Percentiles rank a stretch among this genome's conserved stretches.
Conservation (phyloP, 192 early-diverging fungal species). For the Linnemannia exigua region DNA sequence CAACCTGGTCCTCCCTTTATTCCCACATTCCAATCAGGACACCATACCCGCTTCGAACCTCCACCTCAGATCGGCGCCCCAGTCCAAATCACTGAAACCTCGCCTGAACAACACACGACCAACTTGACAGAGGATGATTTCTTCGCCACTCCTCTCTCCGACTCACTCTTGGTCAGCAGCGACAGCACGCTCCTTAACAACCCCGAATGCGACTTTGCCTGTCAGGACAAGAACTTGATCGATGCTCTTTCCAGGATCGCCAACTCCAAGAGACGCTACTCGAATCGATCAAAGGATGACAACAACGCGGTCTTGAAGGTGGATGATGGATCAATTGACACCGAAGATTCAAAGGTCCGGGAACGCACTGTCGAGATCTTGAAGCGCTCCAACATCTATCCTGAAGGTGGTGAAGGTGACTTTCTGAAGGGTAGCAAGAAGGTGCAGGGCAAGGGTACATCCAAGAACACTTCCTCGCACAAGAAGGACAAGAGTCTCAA, state of each 20-base stretch:
- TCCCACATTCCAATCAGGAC: constrained; percentile 33
- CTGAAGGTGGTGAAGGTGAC: constrained; percentile 1
- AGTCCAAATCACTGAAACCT: not conserved
- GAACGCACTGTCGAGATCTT: constrained; percentile 26
- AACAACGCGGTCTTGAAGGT: not conserved
- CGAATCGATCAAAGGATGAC: not conserved
- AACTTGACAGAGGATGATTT: not conserved
- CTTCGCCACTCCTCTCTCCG: not conserved
- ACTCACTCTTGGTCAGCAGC: not conserved
- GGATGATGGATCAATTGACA: not conserved
- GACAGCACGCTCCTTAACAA: not conserved
- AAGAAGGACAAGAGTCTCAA: constrained; percentile 9
- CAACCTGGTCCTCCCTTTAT: not conserved
- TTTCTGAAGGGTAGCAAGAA: constrained; percentile 1
- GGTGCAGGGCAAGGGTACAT: not conserved
- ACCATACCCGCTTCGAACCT: constrained; percentile 7
- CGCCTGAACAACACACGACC: not conserved
- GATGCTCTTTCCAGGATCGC: constrained; percentile 36
- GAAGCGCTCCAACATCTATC: constrained; percentile 30
- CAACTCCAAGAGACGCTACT: constrained; percentile 42
- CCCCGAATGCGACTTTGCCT: constrained; percentile 8
- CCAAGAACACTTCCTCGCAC: not conserved
- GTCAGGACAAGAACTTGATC: constrained; percentile 28
- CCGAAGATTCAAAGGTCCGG: constrained; percentile 5
- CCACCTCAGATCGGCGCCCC: constrained; percentile 28